Base-by-base conservation (phyloP, 371 early-diverging fungal genomes). In the Apophysomyces sp. region DNA sequence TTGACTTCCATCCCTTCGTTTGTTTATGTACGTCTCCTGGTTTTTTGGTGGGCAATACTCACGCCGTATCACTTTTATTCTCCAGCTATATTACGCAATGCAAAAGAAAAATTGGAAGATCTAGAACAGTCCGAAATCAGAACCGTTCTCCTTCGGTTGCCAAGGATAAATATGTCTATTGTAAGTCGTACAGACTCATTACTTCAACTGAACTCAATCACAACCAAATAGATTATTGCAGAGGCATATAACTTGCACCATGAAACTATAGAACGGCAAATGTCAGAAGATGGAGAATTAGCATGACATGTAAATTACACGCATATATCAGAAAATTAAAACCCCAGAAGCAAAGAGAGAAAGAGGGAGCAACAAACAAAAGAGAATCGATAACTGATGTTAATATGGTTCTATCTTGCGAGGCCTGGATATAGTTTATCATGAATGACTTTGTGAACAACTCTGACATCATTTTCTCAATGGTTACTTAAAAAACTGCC, bases 41-140 rank as follows among this genome's bases (percentile, higher is more conserved):
- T 27, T 28, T 15, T 49, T 57, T 15, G 28, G 9, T 16, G 32
- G 37, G n/a, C 6, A 12, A 32, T 7, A 31, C 26, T 16, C 6
- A 13, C 4, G 5, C 4, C 32, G 28, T 36, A 15, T 29, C 30
- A 31, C 18, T 32, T 8, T 16, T 58, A 39, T 52, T 27, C 34
- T 52, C n/a, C 60, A 82, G 90, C 92, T 30, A 89, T 92, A 41
- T 73, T 92, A 26, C 71, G 68, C 15, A 76, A 80, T 40, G 74
- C 79, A 15, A 91, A 89, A 66, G 95, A 94, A 60, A 86, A 84
- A 21, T 78, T 96, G 26, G 96, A 96, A 68, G 95, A 95, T 58
- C 76, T 95, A 54, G 96, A 96, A 66, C 93, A 94, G 67, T 92
- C 92, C 0, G 94, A 96, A 68, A 96, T 96, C 57, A 82, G 92